Base-by-base conservation (phyloP, 2,329 filamentous ascomycete genomes). In the Aaosphaeria arxii region DNA sequence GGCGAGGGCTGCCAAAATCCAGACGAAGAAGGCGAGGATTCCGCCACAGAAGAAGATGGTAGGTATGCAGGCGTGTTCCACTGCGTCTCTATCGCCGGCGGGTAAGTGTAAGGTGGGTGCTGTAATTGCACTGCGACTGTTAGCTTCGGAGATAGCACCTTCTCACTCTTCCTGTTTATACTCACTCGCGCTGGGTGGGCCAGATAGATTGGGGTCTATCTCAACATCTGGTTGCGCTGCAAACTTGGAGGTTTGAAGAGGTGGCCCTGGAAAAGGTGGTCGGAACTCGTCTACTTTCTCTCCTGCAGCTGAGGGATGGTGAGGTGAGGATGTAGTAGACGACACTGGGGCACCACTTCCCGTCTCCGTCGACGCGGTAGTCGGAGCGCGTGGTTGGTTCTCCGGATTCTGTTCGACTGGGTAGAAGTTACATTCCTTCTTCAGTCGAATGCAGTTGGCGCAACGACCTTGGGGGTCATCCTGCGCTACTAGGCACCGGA, bases 361-460 rank as follows among this genome's bases (percentile, higher is more conserved):
- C 4, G 67, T 64, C 40, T 79, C 78, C 46, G 77, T 77, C 7
- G 72, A 72, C 32, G 54, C 50, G 30, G 72, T 71, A 30, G 49
- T 44, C 41, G 75, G 73, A 38, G 73, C 62, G 51, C 75, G 74
- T 24, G 17, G 17, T 58, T 75, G 76, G 48, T 76, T 74, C 36
- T 76, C 65, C 7, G 79, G 77, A 29, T 81, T 82, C 66, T 91
- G 88, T 55, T 96, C 91, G 24, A 96, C 91, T 0, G 91, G 89
- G 59, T 86, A 88, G 72, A 95, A 97, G 66, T 87, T 89, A 72
- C 92, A 97, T 56, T 96, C 90, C 64, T 95, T 96, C 71, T 95
- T 95, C 64, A 97, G 75, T 42, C 91, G 85, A 62, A 96, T 95
- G 72, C 92, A 97, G 74, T 95, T 96, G 55, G 87, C 83, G 72